Conservation (phyloP, 352 stramenopile genomes). For the Phytophthora litchii region DNA sequence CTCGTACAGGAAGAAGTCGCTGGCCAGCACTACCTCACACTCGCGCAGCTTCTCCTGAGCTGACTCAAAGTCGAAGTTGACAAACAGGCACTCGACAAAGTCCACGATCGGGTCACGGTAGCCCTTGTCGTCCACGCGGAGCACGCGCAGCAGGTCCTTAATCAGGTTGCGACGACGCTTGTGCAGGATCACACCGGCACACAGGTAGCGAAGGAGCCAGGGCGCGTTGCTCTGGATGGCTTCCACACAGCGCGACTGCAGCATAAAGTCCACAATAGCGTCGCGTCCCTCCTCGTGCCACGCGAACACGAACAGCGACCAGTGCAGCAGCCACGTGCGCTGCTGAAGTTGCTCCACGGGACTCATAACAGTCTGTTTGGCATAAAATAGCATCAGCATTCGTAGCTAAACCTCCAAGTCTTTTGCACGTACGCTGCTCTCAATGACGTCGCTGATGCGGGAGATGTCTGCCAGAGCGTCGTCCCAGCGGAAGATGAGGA, state of each 20-base stretch:
- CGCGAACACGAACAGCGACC: slow-evolving; percentile 96
- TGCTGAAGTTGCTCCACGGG: slow-evolving; percentile 96
- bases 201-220: slow-evolving; percentile 97
- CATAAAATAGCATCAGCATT: slow-evolving; percentile 4
- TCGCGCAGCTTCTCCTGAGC: slow-evolving; percentile 94
- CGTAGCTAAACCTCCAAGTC: too few relatives aligned
- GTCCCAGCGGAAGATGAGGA: slow-evolving; percentile 97
- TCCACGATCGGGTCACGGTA: slow-evolving; percentile 89
- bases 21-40: slow-evolving; percentile 94
- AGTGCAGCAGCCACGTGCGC: slow-evolving; percentile 98
- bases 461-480: slow-evolving; percentile 94
- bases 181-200: slow-evolving; percentile 97
- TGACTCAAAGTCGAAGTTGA: slow-evolving; percentile 99
- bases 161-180: slow-evolving; percentile 94
- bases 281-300: slow-evolving; percentile 95
- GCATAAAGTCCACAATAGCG: slow-evolving; percentile 97
- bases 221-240: slow-evolving; percentile 99
- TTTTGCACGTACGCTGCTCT: slow-evolving; percentile 81
- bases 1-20: slow-evolving; percentile 98
- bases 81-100: slow-evolving; percentile 98
- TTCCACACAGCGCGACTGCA: slow-evolving; percentile 92
- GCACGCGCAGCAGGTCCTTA: slow-evolving; percentile 96
- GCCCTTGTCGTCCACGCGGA: slow-evolving; percentile 89
- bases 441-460: slow-evolving; percentile 94
- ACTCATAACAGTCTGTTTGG: slow-evolving; percentile 71